These are phyloP conservation scores for Fragilaria crotonensis DNA, from an alignment of 108 stramenopile genomes.

Conservation along the genomic window DNA sequence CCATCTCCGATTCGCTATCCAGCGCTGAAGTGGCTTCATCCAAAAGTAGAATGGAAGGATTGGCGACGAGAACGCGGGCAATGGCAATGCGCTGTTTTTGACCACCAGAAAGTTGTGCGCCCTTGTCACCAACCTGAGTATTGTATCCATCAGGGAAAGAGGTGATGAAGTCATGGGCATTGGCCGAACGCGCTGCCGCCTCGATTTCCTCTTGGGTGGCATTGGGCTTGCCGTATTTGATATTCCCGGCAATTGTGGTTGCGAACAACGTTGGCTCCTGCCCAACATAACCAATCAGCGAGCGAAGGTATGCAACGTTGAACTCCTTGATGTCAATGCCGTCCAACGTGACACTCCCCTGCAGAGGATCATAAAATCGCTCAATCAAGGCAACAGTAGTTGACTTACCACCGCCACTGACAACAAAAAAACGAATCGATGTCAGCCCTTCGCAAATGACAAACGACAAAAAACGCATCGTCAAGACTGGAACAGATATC, in stretches of 20 bases:
- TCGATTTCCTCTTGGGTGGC: slow-evolving; percentile 63
- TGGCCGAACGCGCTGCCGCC: slow-evolving; percentile 80
- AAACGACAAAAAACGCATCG: not conserved
- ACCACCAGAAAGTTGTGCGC: slow-evolving; percentile 82
- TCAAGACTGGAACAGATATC: slow-evolving; percentile 27
- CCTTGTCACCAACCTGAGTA: slow-evolving; percentile 85
- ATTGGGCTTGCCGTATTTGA: slow-evolving; percentile 67
- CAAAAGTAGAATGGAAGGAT: slow-evolving; percentile 74
- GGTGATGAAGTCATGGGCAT: slow-evolving; percentile 85
- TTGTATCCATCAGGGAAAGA: slow-evolving; percentile 69
- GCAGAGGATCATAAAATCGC: slow-evolving; percentile 87
- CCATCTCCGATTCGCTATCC: slow-evolving; percentile 77
- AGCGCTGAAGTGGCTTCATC: slow-evolving; percentile 80
- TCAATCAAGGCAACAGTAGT: slow-evolving; percentile 73
- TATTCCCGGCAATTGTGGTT: slow-evolving; percentile 85
- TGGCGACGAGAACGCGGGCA: slow-evolving; percentile 71
- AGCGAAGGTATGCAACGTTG: slow-evolving; percentile 74
- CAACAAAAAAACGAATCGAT: too few species aligned
- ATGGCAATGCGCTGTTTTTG: slow-evolving; percentile 96
- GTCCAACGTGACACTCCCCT: slow-evolving; percentile 73
- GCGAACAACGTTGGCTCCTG: slow-evolving; percentile 94
- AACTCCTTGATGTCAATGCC: slow-evolving; percentile 77
- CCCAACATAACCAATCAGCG: slow-evolving; percentile 82
- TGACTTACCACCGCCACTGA: slow-evolving; percentile 63
- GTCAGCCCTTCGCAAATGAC: not conserved